Conservation (phyloP, 2,329 filamentous ascomycete species). For the Chaetomiaceae sp. region DNA sequence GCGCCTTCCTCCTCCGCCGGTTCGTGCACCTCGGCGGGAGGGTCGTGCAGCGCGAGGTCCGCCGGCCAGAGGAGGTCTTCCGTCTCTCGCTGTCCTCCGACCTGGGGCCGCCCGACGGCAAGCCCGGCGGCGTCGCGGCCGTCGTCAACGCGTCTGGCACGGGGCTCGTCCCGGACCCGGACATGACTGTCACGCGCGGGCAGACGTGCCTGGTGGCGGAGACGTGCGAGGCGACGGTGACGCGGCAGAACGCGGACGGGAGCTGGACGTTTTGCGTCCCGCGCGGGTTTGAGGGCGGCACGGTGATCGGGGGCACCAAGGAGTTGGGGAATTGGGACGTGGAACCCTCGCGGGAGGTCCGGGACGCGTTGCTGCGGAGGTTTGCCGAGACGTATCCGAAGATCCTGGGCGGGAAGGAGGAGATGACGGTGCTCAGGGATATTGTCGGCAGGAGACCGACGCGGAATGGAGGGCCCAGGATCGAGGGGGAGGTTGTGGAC, state of each 20-base stretch:
- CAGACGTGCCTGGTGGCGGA: slow-evolving; percentile 46
- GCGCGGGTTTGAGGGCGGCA: slow-evolving; percentile 57
- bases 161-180: slow-evolving; percentile 41
- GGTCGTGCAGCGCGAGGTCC: slow-evolving; percentile 34
- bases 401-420: slow-evolving; percentile 28
- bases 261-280: slow-evolving; percentile 61
- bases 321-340: slow-evolving; percentile 54
- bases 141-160: slow-evolving; percentile 45
- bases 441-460: slow-evolving; percentile 31
- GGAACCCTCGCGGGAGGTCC: slow-evolving; percentile 43
- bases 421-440: slow-evolving; percentile 28
- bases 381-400: slow-evolving; percentile 36
- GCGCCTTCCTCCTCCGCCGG: slow-evolving; percentile 42
- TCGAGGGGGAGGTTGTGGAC: slow-evolving; percentile 40
- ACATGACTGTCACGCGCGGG: slow-evolving; percentile 43
- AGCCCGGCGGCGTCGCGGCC: slow-evolving; percentile 17
- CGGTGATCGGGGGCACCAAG: slow-evolving; percentile 63
- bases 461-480: slow-evolving; percentile 33
- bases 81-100: no score
- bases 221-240: slow-evolving; percentile 42
- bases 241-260: slow-evolving; percentile 58
- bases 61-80: slow-evolving; percentile 35
- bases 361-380: slow-evolving; percentile 42
- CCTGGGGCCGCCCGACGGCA: no score
- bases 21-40: slow-evolving; percentile 38